phyloP scores from a whole-genome alignment of 2,329 filamentous ascomycete genomes.

The Phoma sp. region DNA sequence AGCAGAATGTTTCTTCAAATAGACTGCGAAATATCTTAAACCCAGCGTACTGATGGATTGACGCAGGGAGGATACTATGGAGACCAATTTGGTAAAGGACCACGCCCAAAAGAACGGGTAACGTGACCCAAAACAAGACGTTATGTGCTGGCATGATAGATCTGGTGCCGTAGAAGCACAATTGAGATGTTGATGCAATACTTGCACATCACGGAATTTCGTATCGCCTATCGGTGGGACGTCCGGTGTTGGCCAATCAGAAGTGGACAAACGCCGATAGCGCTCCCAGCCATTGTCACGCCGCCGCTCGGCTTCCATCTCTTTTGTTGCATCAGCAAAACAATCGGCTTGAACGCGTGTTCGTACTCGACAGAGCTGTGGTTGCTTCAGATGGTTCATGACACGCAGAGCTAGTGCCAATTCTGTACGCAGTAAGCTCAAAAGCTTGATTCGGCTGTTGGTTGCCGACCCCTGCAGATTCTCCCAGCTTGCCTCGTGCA shows the following conservation, averaged over 20 bases:
- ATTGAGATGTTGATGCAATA: constrained; percentile 8
- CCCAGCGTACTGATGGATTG: constrained; percentile 23
- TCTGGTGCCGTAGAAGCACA: not conserved
- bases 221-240: constrained; percentile 14
- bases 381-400: not conserved
- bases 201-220: not conserved
- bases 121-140: constrained; percentile 29
- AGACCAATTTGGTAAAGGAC: constrained; percentile 38
- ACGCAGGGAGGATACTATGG: constrained; percentile 22
- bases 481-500: constrained; percentile 1
- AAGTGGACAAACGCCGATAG: not conserved
- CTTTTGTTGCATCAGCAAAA: not conserved
- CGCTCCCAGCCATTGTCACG: constrained; percentile 1
- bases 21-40: constrained; percentile 33
- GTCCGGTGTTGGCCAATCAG: constrained; percentile 11
- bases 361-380: not conserved
- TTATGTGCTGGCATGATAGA: constrained; percentile 30
- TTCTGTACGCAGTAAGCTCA: not conserved
- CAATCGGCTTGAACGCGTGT: not conserved
- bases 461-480: constrained; percentile 2
- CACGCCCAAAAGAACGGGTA: constrained; percentile 36
- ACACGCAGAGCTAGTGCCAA: not conserved
- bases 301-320: not conserved
- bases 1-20: constrained; percentile 50
- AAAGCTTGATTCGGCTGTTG: not conserved